phyloP scores from a whole-genome alignment of 495 filamentous ascomycete species.

The Geopyxis carbonaria region DNA sequence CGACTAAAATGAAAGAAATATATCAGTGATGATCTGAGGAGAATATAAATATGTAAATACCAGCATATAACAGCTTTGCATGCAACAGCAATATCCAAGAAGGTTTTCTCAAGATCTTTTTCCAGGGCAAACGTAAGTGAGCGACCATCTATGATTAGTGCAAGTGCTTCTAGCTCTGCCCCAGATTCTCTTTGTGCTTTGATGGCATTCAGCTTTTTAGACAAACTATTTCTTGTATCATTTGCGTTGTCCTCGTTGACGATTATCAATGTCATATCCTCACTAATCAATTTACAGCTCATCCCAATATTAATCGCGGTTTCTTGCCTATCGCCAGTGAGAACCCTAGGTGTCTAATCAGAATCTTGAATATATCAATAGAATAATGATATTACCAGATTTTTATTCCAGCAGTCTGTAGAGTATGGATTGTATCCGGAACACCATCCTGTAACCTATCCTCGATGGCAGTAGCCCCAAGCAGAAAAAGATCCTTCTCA shows the following conservation, averaged over 20 bases:
- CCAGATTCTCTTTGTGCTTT: constrained; percentile 50
- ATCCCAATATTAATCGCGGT: constrained; percentile 99
- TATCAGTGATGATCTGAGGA: constrained; percentile 33
- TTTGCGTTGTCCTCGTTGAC: constrained; percentile 71
- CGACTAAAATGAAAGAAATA: constrained; percentile 40
- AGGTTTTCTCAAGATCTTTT: constrained; percentile 80
- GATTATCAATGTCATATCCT: constrained; percentile 96
- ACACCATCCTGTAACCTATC: constrained; percentile 95
- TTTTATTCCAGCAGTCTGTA: constrained; percentile 95
- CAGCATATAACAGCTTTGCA: constrained; percentile 99
- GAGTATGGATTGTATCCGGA: constrained; percentile 93
- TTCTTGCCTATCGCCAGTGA: constrained; percentile 96
- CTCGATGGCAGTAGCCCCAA: constrained; percentile 95
- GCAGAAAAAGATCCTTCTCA: constrained; percentile 74
- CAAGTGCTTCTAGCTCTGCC: constrained; percentile 66
- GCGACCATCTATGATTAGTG: constrained; percentile 92
- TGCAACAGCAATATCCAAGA: constrained; percentile 81
- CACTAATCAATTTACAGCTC: constrained; percentile 96
- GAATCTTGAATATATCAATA: background rate
- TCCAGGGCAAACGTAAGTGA: constrained; percentile 89
- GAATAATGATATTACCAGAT: constrained; percentile 42
- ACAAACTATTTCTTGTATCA: constrained; percentile 65
- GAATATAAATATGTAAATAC: constrained; percentile 27
- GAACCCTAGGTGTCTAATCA: constrained; percentile 33
- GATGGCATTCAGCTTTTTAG: constrained; percentile 85